A percentile compares a stretch with the other conserved stretches of the same genome.
Evolutionary conservation across 208 protist species (phyloP).

Genomic region (Leishmania braziliensis): DNA sequence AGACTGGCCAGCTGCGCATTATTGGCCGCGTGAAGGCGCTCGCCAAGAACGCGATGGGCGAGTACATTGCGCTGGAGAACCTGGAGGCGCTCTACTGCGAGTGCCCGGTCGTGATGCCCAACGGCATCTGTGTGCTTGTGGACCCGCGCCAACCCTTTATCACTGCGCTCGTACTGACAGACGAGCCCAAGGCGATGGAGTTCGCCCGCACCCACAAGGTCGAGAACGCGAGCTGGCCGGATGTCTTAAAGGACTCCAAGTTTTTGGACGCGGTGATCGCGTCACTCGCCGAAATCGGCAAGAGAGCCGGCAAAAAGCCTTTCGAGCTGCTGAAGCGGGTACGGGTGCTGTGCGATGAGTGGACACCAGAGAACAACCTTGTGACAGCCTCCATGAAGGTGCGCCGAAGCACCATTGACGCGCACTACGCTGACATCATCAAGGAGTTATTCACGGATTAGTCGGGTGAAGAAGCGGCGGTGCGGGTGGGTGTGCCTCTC

Average conservation of each 20-base stretch:
- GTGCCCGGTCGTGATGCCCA: slow-evolving; percentile 51
- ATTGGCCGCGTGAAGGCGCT: slow-evolving; percentile 91
- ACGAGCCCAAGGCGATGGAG: slow-evolving; percentile 52
- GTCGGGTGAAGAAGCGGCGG: background rate
- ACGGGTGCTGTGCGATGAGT: slow-evolving; percentile 71
- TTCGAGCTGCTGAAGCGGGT: slow-evolving; percentile 71
- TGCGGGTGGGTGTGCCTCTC: background rate
- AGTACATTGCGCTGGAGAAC: slow-evolving; percentile 90
- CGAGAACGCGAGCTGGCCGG: slow-evolving; percentile 32
- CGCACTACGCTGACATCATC: slow-evolving; percentile 68
- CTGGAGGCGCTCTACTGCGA: slow-evolving; percentile 73
- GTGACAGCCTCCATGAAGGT: slow-evolving; percentile 84
- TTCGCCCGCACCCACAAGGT: slow-evolving; percentile 49
- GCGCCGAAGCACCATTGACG: slow-evolving; percentile 62
- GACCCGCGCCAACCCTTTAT: slow-evolving; percentile 64
- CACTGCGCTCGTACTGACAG: slow-evolving; percentile 64
- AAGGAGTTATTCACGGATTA: slow-evolving; percentile 54
- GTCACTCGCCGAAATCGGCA: slow-evolving; percentile 42
- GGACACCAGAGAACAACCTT: slow-evolving; percentile 85
- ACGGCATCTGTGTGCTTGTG: slow-evolving; percentile 74
- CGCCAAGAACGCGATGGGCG: slow-evolving; percentile 85
- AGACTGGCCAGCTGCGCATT: slow-evolving; percentile 53
- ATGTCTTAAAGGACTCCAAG: slow-evolving; percentile 28
- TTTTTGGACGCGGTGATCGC: slow-evolving; percentile 45
- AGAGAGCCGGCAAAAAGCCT: slow-evolving; percentile 54